Evolutionary conservation across 371 early-diverging fungal species (phyloP), one percentile per base, ranked within the genome.

Genomic region (Mortierella sp.): DNA sequence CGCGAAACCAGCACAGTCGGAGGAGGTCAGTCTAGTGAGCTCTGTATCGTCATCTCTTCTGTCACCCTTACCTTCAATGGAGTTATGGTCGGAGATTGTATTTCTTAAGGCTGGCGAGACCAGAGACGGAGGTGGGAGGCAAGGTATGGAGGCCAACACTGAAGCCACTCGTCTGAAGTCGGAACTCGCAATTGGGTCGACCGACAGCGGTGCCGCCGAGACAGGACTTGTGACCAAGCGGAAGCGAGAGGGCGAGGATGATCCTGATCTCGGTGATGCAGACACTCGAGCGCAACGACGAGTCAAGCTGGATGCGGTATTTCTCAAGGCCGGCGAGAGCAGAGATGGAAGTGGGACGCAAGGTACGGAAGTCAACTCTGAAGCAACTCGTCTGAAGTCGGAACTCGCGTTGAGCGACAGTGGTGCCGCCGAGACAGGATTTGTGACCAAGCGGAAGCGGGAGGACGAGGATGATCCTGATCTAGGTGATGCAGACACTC

Each of bases 51-150:
- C 74, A 1, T 27, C 56, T 5, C 51, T 74, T 14, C 43, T 71
- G 75, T 56, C 75, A n/a, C 71, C 68, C 0, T 48, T 75, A 38
- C 71, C 80, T 18, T 12, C 49, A 12, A n/a, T 71, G 32, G 44
- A 68, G 4, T 24, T 12, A 10, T 73, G 80, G 10, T 43, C 72
- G n/a, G 72, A 56, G 3, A 80, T 80, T 14, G 72, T 46, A 5
- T 80, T 80, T 44, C 72, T 80, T 32, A 80, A 58, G 71, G 76
- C 65, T 41, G 29, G 35, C 41, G 55, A 54, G 29, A 63, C 51
- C 18, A 71, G 41, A 29, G 68, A 32, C 58, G 8, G 29, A 27
- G 27, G 8, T 18, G 24, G 8, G 12, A 5, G 8, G 12, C 24
- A 21, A 16, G 49, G 38, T 16, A 29, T 29, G 1, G 49, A 27